Evolutionary conservation across 1,139 yeast genomes (phyloP).

Genomic region (Eremothecium cymbalariae): DNA sequence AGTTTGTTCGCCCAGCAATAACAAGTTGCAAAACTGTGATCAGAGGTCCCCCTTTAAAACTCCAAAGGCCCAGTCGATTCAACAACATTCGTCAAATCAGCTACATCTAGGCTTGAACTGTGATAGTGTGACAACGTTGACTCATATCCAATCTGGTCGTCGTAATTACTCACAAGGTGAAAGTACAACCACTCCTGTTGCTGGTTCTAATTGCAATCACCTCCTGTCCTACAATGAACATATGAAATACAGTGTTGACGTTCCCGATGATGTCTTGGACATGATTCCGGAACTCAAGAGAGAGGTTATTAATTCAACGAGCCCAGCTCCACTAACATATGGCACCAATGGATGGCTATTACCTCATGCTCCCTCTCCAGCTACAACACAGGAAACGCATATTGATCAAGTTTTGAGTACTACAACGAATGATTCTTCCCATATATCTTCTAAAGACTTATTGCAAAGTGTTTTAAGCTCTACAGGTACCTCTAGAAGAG

Average conservation of each 20-base stretch:
- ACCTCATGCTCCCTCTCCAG: slow-evolving; percentile 5
- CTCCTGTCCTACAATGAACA: slow-evolving; percentile 1
- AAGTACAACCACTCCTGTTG: neutral
- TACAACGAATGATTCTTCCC: slow-evolving; percentile 1
- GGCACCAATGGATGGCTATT: slow-evolving; percentile 2
- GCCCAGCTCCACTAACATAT: neutral
- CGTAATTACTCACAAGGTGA: neutral
- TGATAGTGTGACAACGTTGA: neutral
- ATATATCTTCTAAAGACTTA: slow-evolving; percentile 2
- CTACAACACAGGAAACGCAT: slow-evolving; percentile 12
- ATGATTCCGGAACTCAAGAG: slow-evolving; percentile 10
- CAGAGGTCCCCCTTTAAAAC: too few species aligned
- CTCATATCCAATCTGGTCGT: neutral
- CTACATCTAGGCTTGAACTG: neutral
- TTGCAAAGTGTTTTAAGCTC: slow-evolving; percentile 5
- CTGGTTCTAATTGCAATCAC: slow-evolving; percentile 1
- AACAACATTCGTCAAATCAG: neutral
- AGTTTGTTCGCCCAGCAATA: too few species aligned
- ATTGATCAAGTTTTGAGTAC: slow-evolving; percentile 9
- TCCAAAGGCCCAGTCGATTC: too few species aligned
- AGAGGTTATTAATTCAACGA: neutral
- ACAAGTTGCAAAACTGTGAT: too few species aligned
- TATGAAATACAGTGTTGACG: slow-evolving; percentile 8
- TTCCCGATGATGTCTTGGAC: slow-evolving; percentile 11
- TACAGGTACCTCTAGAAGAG: neutral